These are phyloP conservation scores for Pythium myriotylum DNA, from an alignment of 352 stramenopile species.

Conservation along the genomic window DNA sequence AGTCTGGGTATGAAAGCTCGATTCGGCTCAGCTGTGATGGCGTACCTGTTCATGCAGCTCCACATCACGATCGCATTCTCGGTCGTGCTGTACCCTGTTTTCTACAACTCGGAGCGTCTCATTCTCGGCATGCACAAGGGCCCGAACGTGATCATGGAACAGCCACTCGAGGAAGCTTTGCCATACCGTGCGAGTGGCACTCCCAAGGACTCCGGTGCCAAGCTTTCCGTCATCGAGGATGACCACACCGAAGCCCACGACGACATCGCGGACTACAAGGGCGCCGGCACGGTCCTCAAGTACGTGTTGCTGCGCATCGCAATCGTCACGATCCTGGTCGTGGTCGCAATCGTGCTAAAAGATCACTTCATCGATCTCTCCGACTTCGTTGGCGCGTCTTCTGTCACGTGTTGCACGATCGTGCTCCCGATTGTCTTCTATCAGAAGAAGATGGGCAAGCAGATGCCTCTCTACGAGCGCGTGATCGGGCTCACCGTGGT, in stretches of 20 bases:
- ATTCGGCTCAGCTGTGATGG: slow-evolving; percentile 48
- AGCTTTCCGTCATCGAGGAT: slow-evolving; percentile 15
- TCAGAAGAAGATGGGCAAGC: slow-evolving; percentile 59
- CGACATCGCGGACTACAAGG: slow-evolving; percentile 41
- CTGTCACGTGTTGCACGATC: slow-evolving; percentile 57
- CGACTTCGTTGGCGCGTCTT: slow-evolving; percentile 69
- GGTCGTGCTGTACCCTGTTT: slow-evolving; percentile 51
- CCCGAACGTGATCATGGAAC: slow-evolving; percentile 29
- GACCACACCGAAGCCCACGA: slow-evolving; percentile 22
- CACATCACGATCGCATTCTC: slow-evolving; percentile 51
- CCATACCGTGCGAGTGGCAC: slow-evolving; percentile 24
- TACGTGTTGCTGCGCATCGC: slow-evolving; percentile 50
- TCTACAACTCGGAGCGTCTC: slow-evolving; percentile 64
- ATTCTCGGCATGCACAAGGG: slow-evolving; percentile 66
- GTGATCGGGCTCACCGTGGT: slow-evolving; percentile 38
- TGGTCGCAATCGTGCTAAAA: slow-evolving; percentile 38
- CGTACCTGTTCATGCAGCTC: slow-evolving; percentile 62
- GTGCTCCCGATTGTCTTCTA: slow-evolving; percentile 74
- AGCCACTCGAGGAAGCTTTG: slow-evolving; percentile 5
- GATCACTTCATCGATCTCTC: slow-evolving; percentile 67
- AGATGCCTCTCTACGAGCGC: slow-evolving; percentile 41
- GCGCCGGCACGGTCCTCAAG: slow-evolving; percentile 31
- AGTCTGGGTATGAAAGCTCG: slow-evolving; percentile 49
- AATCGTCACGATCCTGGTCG: slow-evolving; percentile 53
- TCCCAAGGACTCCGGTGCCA: slow-evolving; percentile 3